phyloP scores from a whole-genome alignment of 306 rosid genomes.

The Oemleria cerasiformis region DNA sequence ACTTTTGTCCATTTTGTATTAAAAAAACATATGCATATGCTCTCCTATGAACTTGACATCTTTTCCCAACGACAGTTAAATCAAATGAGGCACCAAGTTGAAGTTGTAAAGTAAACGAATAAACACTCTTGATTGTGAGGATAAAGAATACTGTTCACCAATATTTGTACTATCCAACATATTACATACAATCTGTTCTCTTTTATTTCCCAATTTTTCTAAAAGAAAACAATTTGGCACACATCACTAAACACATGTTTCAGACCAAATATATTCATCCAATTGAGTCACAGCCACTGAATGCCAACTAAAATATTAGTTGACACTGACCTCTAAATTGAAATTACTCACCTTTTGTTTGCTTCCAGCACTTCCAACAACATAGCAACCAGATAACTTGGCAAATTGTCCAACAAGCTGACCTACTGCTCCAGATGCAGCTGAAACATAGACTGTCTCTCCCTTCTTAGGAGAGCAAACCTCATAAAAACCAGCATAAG shows the following conservation, averaged over 20 bases:
- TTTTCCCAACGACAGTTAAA: too few species aligned
- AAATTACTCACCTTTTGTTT: conserved; percentile 35
- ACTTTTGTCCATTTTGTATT: too few species aligned
- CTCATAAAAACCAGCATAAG: conserved; percentile 27
- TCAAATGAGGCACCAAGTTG: too few species aligned
- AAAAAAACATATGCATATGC: too few species aligned
- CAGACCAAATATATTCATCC: background rate
- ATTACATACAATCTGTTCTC: too few species aligned
- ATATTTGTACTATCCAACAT: too few species aligned
- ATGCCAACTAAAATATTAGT: background rate
- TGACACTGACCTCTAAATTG: background rate
- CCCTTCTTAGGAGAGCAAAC: conserved; percentile 51
- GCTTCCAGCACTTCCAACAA: conserved; percentile 53
- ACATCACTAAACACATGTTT: background rate
- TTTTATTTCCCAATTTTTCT: background rate
- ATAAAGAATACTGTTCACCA: too few species aligned
- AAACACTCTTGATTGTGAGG: too few species aligned
- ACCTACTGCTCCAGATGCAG: conserved; percentile 43
- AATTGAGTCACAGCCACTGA: background rate
- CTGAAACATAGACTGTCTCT: conserved; percentile 50
- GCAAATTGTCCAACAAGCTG: conserved; percentile 37
- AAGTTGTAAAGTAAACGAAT: too few species aligned
- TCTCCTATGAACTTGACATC: too few species aligned
- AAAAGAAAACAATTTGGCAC: background rate
- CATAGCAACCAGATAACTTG: conserved; percentile 57